Evolutionary conservation across 495 filamentous ascomycete genomes (phyloP), one percentile per base, ranked within the genome.

Genomic region (Tirmania nivea): DNA sequence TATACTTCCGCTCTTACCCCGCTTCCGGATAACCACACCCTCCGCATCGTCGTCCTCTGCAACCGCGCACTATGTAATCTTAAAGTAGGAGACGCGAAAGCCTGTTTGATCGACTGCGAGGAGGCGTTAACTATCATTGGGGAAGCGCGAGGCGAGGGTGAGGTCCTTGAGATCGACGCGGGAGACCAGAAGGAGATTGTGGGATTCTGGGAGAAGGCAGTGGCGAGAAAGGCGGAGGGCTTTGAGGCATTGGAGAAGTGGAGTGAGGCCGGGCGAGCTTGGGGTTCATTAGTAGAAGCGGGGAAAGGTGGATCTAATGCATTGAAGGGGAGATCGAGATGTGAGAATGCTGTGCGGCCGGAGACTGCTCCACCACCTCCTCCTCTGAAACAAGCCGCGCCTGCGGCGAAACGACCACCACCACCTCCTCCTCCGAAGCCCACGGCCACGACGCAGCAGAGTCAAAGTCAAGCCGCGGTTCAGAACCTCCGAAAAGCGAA

Each of bases 171-270:
- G 31, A 70, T 90, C 2, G 65, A 59, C 17, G 72, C 73, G 16
- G 74, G 70, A 45, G 70, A 67, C 16, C 72, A 74, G 31, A 92
- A 94, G 55, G 80, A 85, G 47, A 95, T 97, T 88, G 80, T 75
- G 48, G 85, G 89, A 39, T 85, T 93, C 63, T 96, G 79, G 66
- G 84, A 83, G 50, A 96, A 95, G 67, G 88, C 87, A 0, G 71
- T 94, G 45, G 87, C 80, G 66, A 81, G 92, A 54, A 95, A 95
- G 70, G 90, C 92, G 12, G 92, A 96, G 66, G 89, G 84, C 1
- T 72, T 96, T 34, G 90, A 97, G 68, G 84, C 95, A 60, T 79
- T 97, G 62, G 90, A 97, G 69, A 83, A 82, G 63, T 97, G 90
- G 89, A 63, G 67, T 2, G 88, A 95, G 34, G 92, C 90, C 3